Evolutionary conservation across 73 alveolate genomes (phyloP).

Genomic region (Effrenium voratum): DNA sequence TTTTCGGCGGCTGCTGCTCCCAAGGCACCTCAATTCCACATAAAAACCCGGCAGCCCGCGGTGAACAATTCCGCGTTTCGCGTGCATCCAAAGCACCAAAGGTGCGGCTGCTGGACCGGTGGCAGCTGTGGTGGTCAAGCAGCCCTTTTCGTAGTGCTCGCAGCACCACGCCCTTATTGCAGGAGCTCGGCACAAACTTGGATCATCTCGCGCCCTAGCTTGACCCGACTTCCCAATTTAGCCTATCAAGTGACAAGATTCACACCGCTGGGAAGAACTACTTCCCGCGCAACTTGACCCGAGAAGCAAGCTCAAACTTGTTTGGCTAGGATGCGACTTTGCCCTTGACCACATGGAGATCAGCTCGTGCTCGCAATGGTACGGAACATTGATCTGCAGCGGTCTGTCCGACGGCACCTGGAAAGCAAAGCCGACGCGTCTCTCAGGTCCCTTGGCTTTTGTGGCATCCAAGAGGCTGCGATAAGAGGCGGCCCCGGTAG

Average conservation of each 20-base stretch:
- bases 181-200: not conserved
- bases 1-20: not conserved
- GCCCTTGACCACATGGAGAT: conserved; percentile 36
- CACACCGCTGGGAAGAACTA: too few species aligned
- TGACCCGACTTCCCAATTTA: too few species aligned
- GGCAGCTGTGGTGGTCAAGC: conserved; percentile 35
- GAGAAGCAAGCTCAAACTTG: not conserved
- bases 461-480: too few species aligned
- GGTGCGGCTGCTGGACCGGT: not conserved
- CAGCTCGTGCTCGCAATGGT: conserved; percentile 71
- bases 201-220: too few species aligned
- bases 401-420: not conserved
- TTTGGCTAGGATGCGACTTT: conserved; percentile 7
- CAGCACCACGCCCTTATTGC: conserved; percentile 89
- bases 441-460: too few species aligned
- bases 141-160: conserved; percentile 14
- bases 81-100: not conserved
- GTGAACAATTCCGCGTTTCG: not conserved
- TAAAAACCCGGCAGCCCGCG: not conserved
- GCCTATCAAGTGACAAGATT: too few species aligned
- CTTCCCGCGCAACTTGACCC: too few species aligned
- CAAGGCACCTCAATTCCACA: too few species aligned
- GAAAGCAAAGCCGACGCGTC: too few species aligned
- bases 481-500: too few species aligned
- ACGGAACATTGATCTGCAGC: conserved; percentile 41